Percentiles rank a stretch among this genome's conserved stretches.
These are phyloP conservation scores for Barnettozyma sucrosica DNA, from an alignment of 805 yeast species.

Conservation along the genomic window DNA sequence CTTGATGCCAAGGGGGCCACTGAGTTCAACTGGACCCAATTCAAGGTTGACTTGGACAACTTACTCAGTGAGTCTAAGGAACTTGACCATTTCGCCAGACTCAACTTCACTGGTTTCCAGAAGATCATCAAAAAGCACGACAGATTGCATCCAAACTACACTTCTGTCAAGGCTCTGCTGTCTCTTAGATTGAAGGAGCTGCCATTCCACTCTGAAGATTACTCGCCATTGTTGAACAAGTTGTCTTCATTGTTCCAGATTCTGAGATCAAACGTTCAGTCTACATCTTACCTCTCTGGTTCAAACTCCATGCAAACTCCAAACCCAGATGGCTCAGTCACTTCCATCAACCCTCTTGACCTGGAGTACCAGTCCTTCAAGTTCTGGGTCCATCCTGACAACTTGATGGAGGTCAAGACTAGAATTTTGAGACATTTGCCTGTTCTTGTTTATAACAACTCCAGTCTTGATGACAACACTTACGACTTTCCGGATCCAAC, in stretches of 20 bases:
- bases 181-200: constrained; percentile 81
- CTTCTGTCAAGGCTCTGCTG: constrained; percentile 81
- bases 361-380: constrained; percentile 58
- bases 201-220: constrained; percentile 93
- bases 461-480: constrained; percentile 37
- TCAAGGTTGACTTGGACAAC: constrained; percentile 69
- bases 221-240: constrained; percentile 83
- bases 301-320: constrained; percentile 25
- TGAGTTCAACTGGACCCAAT: constrained; percentile 49
- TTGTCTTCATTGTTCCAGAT: constrained; percentile 76
- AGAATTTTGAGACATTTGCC: constrained; percentile 90
- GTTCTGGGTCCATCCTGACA: constrained; percentile 97
- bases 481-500: constrained; percentile 60
- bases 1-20: constrained; percentile 38
- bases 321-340: constrained; percentile 22
- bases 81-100: constrained; percentile 81
- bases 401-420: constrained; percentile 96
- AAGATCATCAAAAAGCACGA: constrained; percentile 96
- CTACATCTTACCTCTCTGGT: constrained; percentile 23
- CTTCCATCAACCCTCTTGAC: constrained; percentile 17
- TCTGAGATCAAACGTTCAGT: constrained; percentile 62
- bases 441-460: constrained; percentile 62
- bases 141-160: constrained; percentile 74
- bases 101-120: constrained; percentile 91
- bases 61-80: constrained; percentile 72